phyloP scores from a whole-genome alignment of 257 asterid species.

The Solanum arcanum region DNA sequence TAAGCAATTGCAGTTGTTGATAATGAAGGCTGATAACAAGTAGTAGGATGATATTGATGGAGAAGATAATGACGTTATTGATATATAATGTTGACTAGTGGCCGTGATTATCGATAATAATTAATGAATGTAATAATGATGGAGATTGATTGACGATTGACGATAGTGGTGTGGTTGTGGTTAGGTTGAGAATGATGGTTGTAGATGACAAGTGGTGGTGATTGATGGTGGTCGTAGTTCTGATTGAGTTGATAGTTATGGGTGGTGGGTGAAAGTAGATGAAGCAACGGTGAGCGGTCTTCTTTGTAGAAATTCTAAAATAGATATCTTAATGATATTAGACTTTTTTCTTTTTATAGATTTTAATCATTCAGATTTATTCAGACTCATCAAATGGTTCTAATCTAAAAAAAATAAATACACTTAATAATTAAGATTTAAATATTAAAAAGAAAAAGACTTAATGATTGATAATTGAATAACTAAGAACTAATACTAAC shows the following conservation, averaged over 20 bases:
- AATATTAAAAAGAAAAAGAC: too few species aligned
- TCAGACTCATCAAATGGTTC: neutral
- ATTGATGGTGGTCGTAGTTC: neutral
- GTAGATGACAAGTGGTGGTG: neutral
- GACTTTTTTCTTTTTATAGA: neutral
- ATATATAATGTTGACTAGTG: too few species aligned
- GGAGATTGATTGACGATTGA: neutral
- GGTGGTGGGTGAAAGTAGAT: neutral
- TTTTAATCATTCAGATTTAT: too few species aligned
- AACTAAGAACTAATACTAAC: too few species aligned
- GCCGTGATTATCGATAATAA: too few species aligned
- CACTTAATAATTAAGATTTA: too few species aligned
- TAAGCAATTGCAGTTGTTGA: neutral
- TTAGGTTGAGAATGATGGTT: neutral
- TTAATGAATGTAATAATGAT: too few species aligned
- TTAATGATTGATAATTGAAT: too few species aligned
- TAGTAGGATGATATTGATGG: neutral
- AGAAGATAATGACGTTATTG: neutral
- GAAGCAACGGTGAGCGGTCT: neutral
- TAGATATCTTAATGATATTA: neutral
- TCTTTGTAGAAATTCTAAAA: neutral
- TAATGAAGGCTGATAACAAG: neutral
- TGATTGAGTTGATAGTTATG: neutral
- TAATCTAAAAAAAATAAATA: too few species aligned
- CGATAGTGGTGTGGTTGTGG: neutral